A percentile compares a stretch with the other conserved stretches of the same genome.
phyloP scores from a whole-genome alignment of 352 stramenopile species.

The Phytophthora colocasiae region DNA sequence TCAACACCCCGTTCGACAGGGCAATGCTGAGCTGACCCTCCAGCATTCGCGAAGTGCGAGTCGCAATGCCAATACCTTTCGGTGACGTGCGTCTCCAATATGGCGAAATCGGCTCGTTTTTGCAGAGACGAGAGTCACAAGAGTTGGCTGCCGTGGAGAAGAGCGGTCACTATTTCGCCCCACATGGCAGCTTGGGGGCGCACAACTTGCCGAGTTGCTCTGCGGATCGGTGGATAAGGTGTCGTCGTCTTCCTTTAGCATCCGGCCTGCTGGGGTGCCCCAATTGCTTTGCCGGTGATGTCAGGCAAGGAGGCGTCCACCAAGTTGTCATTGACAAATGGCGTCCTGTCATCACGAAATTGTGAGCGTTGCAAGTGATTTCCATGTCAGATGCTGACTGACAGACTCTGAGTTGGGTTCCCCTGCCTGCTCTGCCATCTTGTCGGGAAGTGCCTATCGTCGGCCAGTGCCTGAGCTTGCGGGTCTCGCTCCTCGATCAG shows the following conservation, averaged over 20 bases:
- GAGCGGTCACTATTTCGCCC: conserved; percentile 24
- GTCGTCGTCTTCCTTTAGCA: conserved; percentile 2
- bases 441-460: conserved; percentile 16
- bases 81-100: conserved; percentile 42
- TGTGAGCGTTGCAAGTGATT: conserved; percentile 6
- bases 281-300: background rate
- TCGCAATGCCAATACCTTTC: conserved; percentile 19
- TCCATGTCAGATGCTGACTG: conserved; percentile 8
- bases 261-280: conserved; percentile 8
- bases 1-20: conserved; percentile 4
- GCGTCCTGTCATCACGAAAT: conserved; percentile 25
- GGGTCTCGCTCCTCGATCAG: background rate
- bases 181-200: conserved; percentile 19
- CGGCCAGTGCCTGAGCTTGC: conserved; percentile 1
- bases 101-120: conserved; percentile 46
- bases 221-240: background rate
- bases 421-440: conserved; percentile 18
- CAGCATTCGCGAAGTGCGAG: background rate
- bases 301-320: background rate
- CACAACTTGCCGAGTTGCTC: no score
- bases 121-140: conserved; percentile 28
- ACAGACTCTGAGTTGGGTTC: background rate
- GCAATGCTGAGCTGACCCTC: conserved; percentile 38
- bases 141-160: conserved; percentile 30
- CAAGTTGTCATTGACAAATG: conserved; percentile 11